Percentiles rank a stretch among this genome's conserved stretches.
These are phyloP conservation scores for Posidonia australis DNA, from an alignment of 106 monocot species.

Conservation along the genomic window DNA sequence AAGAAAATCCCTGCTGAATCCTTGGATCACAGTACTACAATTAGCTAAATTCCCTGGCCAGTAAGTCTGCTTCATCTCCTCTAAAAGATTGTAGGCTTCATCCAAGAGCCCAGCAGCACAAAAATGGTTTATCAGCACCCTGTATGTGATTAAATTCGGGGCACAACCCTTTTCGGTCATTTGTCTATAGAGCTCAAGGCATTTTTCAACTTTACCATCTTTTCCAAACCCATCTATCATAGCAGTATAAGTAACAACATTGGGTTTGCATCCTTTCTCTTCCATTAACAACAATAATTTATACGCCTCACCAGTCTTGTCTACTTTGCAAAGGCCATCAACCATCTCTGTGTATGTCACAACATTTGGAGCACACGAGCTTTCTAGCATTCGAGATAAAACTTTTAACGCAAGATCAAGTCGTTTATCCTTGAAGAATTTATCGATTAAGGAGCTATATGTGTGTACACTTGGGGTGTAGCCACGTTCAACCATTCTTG, in stretches of 20 bases:
- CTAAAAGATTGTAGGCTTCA: slow-evolving; percentile 57
- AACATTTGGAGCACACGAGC: slow-evolving; percentile 78
- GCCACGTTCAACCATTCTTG: slow-evolving; percentile 56
- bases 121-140: slow-evolving; percentile 80
- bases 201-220: slow-evolving; percentile 43
- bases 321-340: slow-evolving; percentile 89
- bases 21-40: slow-evolving; percentile 50
- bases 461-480: slow-evolving; percentile 68
- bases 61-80: slow-evolving; percentile 90
- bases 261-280: slow-evolving; percentile 81
- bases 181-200: slow-evolving; percentile 51
- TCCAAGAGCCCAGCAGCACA: slow-evolving; percentile 79
- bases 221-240: slow-evolving; percentile 95
- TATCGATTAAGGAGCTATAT: slow-evolving; percentile 85
- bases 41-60: slow-evolving; percentile 52
- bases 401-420: slow-evolving; percentile 85
- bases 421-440: slow-evolving; percentile 74
- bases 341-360: slow-evolving; percentile 96
- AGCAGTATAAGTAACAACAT: slow-evolving; percentile 91
- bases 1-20: slow-evolving; percentile 83
- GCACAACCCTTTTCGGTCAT: slow-evolving; percentile 73
- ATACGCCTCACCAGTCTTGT: slow-evolving; percentile 71
- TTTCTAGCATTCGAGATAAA: slow-evolving; percentile 79
- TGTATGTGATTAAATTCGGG: slow-evolving; percentile 86
- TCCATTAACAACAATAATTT: slow-evolving; percentile 80